These are phyloP conservation scores for Neurospora sp. DNA, from an alignment of 495 filamentous ascomycete genomes.

Conservation along the genomic window DNA sequence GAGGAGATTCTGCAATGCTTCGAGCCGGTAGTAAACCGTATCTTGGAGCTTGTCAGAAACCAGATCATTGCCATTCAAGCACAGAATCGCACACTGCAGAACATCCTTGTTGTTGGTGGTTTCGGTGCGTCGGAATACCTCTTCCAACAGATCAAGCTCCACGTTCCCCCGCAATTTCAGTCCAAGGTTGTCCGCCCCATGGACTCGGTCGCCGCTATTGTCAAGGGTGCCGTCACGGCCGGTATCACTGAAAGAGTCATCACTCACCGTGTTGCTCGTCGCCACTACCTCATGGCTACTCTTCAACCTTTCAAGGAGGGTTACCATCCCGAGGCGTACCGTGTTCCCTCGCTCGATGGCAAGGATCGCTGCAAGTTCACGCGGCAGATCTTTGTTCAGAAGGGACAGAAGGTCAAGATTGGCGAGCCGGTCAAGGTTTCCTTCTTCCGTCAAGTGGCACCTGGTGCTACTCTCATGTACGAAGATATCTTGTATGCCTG, in stretches of 20 bases:
- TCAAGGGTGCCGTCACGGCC: conserved; percentile 69
- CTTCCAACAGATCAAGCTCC: conserved; percentile 75
- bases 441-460: conserved; percentile 96
- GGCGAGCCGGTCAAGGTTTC: conserved; percentile 98
- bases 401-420: conserved; percentile 97
- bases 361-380: conserved; percentile 99
- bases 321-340: conserved; percentile 95
- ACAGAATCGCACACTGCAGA: conserved; percentile 60
- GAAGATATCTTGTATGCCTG: conserved; percentile 98
- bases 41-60: conserved; percentile 62
- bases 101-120: conserved; percentile 64
- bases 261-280: conserved; percentile 93
- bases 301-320: conserved; percentile 98
- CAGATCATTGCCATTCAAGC: conserved; percentile 73
- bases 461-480: conserved; percentile 97
- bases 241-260: conserved; percentile 96
- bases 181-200: conserved; percentile 68
- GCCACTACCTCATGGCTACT: conserved; percentile 98
- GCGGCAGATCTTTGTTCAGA: conserved; percentile 96
- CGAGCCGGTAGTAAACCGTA: conserved; percentile 65
- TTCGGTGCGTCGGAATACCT: conserved; percentile 70
- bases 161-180: conserved; percentile 71
- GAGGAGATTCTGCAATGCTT: conserved; percentile 73
- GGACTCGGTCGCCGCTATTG: conserved; percentile 69
- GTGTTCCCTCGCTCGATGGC: conserved; percentile 90